Percentiles rank a stretch among this genome's conserved stretches.
Conservation (phyloP, 192 early-diverging fungal species). For the Coemansia sp. region DNA sequence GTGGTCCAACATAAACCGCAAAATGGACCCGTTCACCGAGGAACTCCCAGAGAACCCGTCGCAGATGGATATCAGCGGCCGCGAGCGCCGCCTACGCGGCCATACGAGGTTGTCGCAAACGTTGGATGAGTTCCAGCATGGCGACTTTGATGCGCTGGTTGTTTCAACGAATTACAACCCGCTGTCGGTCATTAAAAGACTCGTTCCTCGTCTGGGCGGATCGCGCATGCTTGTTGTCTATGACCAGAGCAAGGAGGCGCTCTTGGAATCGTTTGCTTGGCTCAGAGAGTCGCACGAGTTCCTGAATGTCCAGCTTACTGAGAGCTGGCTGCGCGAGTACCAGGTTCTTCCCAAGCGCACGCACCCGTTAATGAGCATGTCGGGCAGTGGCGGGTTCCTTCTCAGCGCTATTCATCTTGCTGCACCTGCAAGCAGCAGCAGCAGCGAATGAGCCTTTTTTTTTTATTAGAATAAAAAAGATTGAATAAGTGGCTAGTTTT, state of each 20-base stretch:
- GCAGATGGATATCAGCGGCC: constrained; percentile 55
- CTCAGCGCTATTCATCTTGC: constrained; percentile 62
- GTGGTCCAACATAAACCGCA: constrained; percentile 67
- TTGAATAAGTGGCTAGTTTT: too few species aligned
- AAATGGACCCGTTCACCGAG: constrained; percentile 58
- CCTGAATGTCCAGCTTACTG: constrained; percentile 81
- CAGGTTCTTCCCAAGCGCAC: constrained; percentile 79
- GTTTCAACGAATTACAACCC: constrained; percentile 78
- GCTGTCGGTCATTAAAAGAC: constrained; percentile 66
- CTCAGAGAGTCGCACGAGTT: constrained; percentile 69
- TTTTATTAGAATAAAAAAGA: too few species aligned
- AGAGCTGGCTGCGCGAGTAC: constrained; percentile 89
- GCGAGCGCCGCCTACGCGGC: constrained; percentile 57
- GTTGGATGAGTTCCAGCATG: constrained; percentile 56
- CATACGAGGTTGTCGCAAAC: constrained; percentile 55
- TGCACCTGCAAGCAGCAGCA: not conserved
- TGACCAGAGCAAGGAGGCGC: constrained; percentile 63
- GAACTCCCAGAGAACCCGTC: constrained; percentile 54
- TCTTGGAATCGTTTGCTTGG: constrained; percentile 62
- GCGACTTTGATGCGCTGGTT: constrained; percentile 74
- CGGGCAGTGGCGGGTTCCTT: constrained; percentile 69
- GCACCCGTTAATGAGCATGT: constrained; percentile 77
- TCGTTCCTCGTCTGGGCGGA: constrained; percentile 74
- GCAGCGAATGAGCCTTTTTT: not conserved
- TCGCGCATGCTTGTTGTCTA: constrained; percentile 87